A percentile compares a stretch with the other conserved stretches of the same genome.
phyloP scores from a whole-genome alignment of 768 basidiomycete species.

The Cyclocybe cylindracea region DNA sequence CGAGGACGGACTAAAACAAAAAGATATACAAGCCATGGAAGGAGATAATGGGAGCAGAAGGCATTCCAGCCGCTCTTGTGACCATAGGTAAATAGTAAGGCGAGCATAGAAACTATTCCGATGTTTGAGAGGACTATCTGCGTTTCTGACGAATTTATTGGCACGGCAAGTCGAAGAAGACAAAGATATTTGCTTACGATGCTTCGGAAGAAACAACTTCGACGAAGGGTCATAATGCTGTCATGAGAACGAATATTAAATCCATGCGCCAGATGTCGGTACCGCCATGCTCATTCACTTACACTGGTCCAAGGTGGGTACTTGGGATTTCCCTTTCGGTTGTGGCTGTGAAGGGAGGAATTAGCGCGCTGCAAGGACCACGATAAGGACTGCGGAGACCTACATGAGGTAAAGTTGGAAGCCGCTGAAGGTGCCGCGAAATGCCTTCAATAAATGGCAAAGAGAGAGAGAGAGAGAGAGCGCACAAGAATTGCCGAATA shows the following conservation, averaged over 20 bases:
- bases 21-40: slow-evolving; percentile 49
- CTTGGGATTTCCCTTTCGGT: slow-evolving; percentile 46
- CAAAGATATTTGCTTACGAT: slow-evolving; percentile 30
- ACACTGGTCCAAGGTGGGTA: slow-evolving; percentile 47
- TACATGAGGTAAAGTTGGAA: slow-evolving; percentile 48
- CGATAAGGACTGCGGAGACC: slow-evolving; percentile 2
- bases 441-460: not conserved
- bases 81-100: slow-evolving; percentile 30
- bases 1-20: not conserved
- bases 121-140: slow-evolving; percentile 44
- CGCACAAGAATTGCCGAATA: slow-evolving; percentile 50
- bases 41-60: slow-evolving; percentile 42
- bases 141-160: slow-evolving; percentile 20
- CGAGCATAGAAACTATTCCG: slow-evolving; percentile 39
- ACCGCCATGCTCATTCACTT: slow-evolving; percentile 14
- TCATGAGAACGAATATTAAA: slow-evolving; percentile 1
- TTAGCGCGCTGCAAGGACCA: not conserved
- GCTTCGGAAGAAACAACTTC: slow-evolving; percentile 43
- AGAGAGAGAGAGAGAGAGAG: not conserved
- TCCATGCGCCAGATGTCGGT: not conserved
- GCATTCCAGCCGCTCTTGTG: slow-evolving; percentile 29
- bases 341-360: slow-evolving; percentile 28
- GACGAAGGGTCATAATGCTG: slow-evolving; percentile 48
- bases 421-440: slow-evolving; percentile 27
- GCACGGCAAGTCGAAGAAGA: not conserved